These are phyloP conservation scores for Phytomonas francai DNA, from an alignment of 208 protist species.

Conservation along the genomic window DNA sequence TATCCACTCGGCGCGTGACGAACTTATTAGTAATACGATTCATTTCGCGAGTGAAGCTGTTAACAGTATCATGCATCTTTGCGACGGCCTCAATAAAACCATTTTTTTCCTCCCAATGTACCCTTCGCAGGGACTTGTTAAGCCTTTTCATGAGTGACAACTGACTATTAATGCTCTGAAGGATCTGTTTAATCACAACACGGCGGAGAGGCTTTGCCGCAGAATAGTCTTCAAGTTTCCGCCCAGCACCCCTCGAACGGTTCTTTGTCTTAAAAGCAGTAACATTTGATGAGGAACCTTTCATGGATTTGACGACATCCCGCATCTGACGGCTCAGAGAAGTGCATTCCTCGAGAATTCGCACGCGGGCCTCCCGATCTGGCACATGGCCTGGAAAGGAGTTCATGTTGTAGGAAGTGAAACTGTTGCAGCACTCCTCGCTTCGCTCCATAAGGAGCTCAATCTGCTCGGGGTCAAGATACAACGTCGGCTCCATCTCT, in stretches of 20 bases:
- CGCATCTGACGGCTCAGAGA: slow-evolving; percentile 71
- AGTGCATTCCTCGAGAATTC: slow-evolving; percentile 68
- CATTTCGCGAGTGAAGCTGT: slow-evolving; percentile 39
- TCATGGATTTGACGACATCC: slow-evolving; percentile 83
- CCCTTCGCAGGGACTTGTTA: slow-evolving; percentile 62
- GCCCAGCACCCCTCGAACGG: slow-evolving; percentile 56
- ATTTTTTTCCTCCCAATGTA: slow-evolving; percentile 74
- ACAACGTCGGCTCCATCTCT: slow-evolving; percentile 69
- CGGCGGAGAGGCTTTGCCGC: slow-evolving; percentile 83
- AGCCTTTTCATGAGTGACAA: slow-evolving; percentile 50
- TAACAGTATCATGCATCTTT: slow-evolving; percentile 37
- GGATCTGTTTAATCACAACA: slow-evolving; percentile 52
- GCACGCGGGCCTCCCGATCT: slow-evolving; percentile 56
- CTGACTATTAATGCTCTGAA: slow-evolving; percentile 39
- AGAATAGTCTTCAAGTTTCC: slow-evolving; percentile 84
- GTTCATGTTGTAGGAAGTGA: slow-evolving; percentile 65
- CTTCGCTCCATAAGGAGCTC: slow-evolving; percentile 46
- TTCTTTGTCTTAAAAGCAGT: slow-evolving; percentile 76
- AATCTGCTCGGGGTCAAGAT: slow-evolving; percentile 72
- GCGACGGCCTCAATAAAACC: slow-evolving; percentile 48
- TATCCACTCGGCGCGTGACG: slow-evolving; percentile 59
- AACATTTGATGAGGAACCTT: slow-evolving; percentile 41
- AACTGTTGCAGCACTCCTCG: slow-evolving; percentile 53
- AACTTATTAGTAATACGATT: slow-evolving; percentile 56
- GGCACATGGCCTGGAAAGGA: slow-evolving; percentile 57